Evolutionary conservation across 2,329 filamentous ascomycete species (phyloP).

Genomic region (Trichophyton verrucosum): DNA sequence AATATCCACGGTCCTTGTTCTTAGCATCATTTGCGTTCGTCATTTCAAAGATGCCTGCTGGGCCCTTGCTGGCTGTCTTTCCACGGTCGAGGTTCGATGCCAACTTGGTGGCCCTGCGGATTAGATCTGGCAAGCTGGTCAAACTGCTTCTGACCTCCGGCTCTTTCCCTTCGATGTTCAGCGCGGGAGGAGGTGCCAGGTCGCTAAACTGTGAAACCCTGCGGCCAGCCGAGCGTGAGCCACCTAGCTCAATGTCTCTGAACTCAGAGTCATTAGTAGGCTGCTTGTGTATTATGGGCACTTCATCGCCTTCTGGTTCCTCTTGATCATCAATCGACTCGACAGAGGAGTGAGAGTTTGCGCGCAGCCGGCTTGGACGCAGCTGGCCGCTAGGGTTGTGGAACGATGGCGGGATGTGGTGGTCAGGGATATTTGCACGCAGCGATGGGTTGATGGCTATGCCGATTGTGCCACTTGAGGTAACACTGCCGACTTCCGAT

Average conservation of each 20-base stretch:
- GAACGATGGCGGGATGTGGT: neutral
- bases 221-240: neutral
- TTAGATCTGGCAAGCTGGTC: conserved; percentile 84
- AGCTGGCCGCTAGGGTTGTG: neutral
- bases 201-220: neutral
- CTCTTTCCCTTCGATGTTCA: conserved; percentile 69
- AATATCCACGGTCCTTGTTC: conserved; percentile 25
- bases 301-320: neutral
- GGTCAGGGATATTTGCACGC: neutral
- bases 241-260: neutral
- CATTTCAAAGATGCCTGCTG: conserved; percentile 40
- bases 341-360: neutral
- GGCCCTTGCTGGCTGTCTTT: conserved; percentile 45
- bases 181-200: conserved; percentile 48
- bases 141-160: conserved; percentile 78
- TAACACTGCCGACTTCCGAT: neutral
- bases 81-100: conserved; percentile 82
- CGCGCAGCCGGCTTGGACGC: neutral
- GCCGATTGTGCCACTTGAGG: neutral
- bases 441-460: neutral
- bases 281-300: neutral
- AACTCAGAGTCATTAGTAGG: neutral
- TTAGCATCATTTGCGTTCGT: conserved; percentile 24
- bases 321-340: neutral
- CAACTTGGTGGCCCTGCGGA: conserved; percentile 71